phyloP scores from a whole-genome alignment of 2,329 filamentous ascomycete species.

The Cytospora piceae region DNA sequence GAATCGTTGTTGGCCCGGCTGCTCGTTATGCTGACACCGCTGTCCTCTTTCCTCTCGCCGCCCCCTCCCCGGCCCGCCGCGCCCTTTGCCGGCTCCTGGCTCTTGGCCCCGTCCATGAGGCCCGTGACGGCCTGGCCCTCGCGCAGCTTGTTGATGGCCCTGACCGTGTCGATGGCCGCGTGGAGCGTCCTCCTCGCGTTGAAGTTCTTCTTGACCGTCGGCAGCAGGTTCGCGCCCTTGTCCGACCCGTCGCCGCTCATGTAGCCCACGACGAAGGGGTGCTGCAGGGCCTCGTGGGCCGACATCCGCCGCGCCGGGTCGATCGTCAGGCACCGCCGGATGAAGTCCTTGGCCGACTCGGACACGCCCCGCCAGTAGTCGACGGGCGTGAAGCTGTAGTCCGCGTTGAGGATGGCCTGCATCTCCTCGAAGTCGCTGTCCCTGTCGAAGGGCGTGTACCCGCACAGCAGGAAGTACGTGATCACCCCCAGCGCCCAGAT shows the following conservation, averaged over 20 bases:
- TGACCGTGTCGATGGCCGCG: constrained; percentile 71
- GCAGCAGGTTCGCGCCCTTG: constrained; percentile 65
- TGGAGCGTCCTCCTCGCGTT: constrained; percentile 70
- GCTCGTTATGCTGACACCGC: constrained; percentile 45
- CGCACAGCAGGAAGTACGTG: constrained; percentile 96
- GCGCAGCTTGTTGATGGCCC: constrained; percentile 71
- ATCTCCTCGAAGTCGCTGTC: constrained; percentile 98
- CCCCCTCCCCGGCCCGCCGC: constrained; percentile 9
- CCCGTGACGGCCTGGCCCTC: constrained; percentile 58
- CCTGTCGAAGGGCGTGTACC: constrained; percentile 96
- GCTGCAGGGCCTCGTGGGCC: constrained; percentile 75
- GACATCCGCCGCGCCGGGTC: constrained; percentile 88
- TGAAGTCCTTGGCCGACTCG: constrained; percentile 84
- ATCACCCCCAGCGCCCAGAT: constrained; percentile 99
- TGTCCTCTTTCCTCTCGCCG: constrained; percentile 48
- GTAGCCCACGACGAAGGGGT: constrained; percentile 65
- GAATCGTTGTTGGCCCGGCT: constrained; percentile 45
- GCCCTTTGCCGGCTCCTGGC: constrained; percentile 53
- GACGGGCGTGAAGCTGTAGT: constrained; percentile 91
- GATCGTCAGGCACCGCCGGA: constrained; percentile 87
- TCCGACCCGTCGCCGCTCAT: constrained; percentile 46
- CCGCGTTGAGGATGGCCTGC: constrained; percentile 95
- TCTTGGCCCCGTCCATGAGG: constrained; percentile 64
- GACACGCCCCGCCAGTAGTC: constrained; percentile 98
- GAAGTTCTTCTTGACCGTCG: constrained; percentile 75